These are phyloP conservation scores for Erythrobasidium hasegawianum DNA, from an alignment of 1,284 basidiomycete species.

Conservation along the genomic window DNA sequence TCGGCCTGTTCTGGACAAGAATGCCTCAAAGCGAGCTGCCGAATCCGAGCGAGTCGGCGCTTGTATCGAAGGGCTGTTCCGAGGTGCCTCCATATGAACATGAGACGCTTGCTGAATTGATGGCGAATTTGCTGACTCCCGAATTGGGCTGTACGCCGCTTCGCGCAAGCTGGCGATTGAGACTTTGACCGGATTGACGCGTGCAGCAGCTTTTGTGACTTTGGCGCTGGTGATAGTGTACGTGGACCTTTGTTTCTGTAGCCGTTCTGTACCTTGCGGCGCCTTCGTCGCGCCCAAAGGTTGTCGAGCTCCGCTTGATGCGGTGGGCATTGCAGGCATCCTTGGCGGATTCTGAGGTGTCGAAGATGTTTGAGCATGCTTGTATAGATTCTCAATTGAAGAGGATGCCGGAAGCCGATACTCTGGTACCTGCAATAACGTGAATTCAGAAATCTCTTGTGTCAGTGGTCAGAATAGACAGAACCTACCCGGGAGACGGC, in stretches of 20 bases:
- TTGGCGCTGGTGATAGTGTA: background rate
- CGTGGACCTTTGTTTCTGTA: background rate
- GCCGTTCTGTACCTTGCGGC: background rate
- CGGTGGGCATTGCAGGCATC: background rate
- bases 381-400: slow-evolving; percentile 9
- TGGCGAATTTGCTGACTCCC: background rate
- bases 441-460: background rate
- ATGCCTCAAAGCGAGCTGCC: slow-evolving; percentile 8
- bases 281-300: background rate
- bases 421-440: slow-evolving; percentile 6
- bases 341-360: background rate
- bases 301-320: background rate
- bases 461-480: background rate
- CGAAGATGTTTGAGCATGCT: background rate
- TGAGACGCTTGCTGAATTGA: background rate
- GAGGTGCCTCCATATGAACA: background rate
- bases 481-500: background rate
- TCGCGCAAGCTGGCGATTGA: background rate
- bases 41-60: background rate
- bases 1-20: background rate
- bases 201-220: background rate
- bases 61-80: background rate
- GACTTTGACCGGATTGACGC: slow-evolving; percentile 2
- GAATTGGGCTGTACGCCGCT: background rate
- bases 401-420: slow-evolving; percentile 24